Conservation (phyloP, 176 grass and related monocot genomes). For the Oryza meridionalis region DNA sequence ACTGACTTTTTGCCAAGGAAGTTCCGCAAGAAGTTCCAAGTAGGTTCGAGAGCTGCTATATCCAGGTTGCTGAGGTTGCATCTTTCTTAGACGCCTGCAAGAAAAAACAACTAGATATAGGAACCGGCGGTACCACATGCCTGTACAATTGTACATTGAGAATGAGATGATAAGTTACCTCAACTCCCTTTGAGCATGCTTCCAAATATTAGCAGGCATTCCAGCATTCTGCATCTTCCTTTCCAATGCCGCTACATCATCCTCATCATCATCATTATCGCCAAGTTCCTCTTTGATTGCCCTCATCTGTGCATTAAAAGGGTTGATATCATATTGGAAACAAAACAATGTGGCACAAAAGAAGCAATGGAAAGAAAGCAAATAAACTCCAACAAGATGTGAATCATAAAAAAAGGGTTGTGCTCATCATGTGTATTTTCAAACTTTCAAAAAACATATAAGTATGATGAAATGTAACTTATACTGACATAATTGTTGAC, state of each 20-base stretch:
- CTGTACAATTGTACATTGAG: neutral
- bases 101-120: conserved; percentile 37
- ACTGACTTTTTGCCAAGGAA: conserved; percentile 97
- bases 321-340: conserved; percentile 15
- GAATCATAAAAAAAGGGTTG: neutral
- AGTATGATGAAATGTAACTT: conserved; percentile 13
- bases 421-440: conserved; percentile 5
- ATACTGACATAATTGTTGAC: neutral
- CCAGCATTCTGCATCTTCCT: conserved; percentile 99
- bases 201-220: conserved; percentile 98
- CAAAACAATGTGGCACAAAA: conserved; percentile 23
- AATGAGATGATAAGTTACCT: conserved; percentile 59
- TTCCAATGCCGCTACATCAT: conserved; percentile 92
- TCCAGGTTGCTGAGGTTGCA: conserved; percentile 99
- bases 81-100: conserved; percentile 77
- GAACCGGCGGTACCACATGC: neutral
- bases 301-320: conserved; percentile 69
- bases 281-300: conserved; percentile 99
- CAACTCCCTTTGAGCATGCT: conserved; percentile 95
- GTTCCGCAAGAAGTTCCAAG: conserved; percentile 91
- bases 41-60: conserved; percentile 95
- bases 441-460: neutral
- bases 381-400: neutral
- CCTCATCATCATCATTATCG: conserved; percentile 96
- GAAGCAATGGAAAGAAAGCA: neutral